These are phyloP conservation scores for Pseudogymnoascus destructans DNA, from an alignment of 2,329 filamentous ascomycete genomes.

Conservation along the genomic window DNA sequence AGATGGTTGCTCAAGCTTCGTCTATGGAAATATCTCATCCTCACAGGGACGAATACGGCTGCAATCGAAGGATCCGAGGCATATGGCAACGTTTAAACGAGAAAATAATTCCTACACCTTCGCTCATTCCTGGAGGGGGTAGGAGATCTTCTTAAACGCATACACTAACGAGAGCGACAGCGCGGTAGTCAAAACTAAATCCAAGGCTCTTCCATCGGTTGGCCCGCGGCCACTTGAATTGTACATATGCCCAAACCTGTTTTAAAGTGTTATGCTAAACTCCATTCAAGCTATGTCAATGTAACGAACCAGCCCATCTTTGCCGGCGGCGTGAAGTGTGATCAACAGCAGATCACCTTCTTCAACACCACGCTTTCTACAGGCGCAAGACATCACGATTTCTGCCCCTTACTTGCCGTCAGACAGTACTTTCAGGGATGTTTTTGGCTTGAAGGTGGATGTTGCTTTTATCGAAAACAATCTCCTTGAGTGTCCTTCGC, in stretches of 20 bases:
- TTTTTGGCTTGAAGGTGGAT: conserved; percentile 27
- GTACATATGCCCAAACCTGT: conserved; percentile 24
- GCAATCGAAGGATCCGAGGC: conserved; percentile 33
- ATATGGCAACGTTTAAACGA: conserved; percentile 29
- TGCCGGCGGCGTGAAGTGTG: conserved; percentile 30
- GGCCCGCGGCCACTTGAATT: not conserved
- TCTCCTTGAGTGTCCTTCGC: conserved; percentile 20
- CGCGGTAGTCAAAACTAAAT: conserved; percentile 15
- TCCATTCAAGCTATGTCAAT: conserved; percentile 31
- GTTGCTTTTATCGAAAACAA: conserved; percentile 31
- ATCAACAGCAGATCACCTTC: conserved; percentile 32
- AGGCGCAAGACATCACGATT: conserved; percentile 21
- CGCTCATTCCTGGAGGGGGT: not conserved
- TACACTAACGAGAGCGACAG: conserved; percentile 20
- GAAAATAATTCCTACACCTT: not conserved
- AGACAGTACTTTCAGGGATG: conserved; percentile 23
- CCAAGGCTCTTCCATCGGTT: conserved; percentile 14
- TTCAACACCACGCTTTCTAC: conserved; percentile 34
- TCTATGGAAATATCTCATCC: conserved; percentile 38
- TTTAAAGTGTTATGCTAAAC: conserved; percentile 22
- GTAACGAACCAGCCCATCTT: conserved; percentile 42
- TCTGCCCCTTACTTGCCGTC: conserved; percentile 23
- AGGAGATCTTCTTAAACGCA: conserved; percentile 23
- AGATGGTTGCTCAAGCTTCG: conserved; percentile 38
- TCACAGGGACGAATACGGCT: conserved; percentile 26